Base-by-base conservation (phyloP, 106 monocot species). In the Dendrobium huoshanense region DNA sequence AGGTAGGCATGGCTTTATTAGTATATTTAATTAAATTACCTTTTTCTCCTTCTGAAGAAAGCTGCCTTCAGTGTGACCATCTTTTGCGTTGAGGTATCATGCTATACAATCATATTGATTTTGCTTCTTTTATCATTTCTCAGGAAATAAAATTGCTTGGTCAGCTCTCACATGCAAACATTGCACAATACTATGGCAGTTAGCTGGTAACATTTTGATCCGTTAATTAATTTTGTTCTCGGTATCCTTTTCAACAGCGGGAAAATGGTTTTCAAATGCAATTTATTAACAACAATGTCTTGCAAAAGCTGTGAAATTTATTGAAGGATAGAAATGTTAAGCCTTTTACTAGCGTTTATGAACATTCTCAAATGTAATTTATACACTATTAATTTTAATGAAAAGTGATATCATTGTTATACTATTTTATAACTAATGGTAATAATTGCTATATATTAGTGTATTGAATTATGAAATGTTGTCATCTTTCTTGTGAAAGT, bases 61-160 rank as follows among this genome's bases (percentile, higher is more conserved):
- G 0, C 43, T 74, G 42, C 19, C 43, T 41, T 74, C 6, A 20
- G 8, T 15, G 5, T 41, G 73, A 43, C 44, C 19, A 17, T 42
- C 42, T 74, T 74, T 74, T n/a, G 7, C n/a, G 73, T 70, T 70
- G 10, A 2, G 2, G 20, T 74, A 74, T 74, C 13, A 41, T 74
- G 40, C n/a, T 78, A 41, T 5, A 58, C 17, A 49, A 49, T 5
- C 24, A n/a, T 51, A 45, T 70, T 80, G 29, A 78, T 24, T 51
- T 61, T 10, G 43, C 8, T 41, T 81, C 33, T 25, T 4, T 42
- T 81, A 33, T 79, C 22, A 31, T 70, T 40, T 75, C n/a, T 1
- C 91, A 99, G 99, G 99, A 99, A 88, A 93, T 99, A 80, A 76
- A 77, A 56, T 85, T 99, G 85, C 95, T 99, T 59, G 88, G 93